Evolutionary conservation across 2,329 filamentous ascomycete genomes (phyloP).

Genomic region (Trichoderma lentiforme): DNA sequence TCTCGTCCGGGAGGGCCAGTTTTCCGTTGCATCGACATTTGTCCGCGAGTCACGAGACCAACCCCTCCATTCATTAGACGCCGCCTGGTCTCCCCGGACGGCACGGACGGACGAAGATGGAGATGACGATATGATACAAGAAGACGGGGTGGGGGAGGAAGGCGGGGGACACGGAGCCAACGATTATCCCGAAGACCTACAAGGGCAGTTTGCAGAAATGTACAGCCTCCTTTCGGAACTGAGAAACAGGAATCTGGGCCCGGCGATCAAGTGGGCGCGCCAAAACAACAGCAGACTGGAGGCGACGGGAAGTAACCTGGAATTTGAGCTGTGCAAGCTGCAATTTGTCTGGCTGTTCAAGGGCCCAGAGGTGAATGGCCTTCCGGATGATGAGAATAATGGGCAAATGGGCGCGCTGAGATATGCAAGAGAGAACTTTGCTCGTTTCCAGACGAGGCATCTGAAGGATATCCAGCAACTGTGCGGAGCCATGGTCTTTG

Average conservation of each 20-base stretch:
- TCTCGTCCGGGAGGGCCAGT: conserved; percentile 89
- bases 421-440: conserved; percentile 75
- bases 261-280: conserved; percentile 85
- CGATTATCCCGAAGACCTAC: conserved; percentile 52
- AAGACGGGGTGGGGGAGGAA: conserved; percentile 29
- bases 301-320: conserved; percentile 81
- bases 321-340: conserved; percentile 88
- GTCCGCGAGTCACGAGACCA: conserved; percentile 62
- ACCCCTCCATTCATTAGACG: conserved; percentile 25
- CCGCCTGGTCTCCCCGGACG: conserved; percentile 20
- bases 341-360: conserved; percentile 89
- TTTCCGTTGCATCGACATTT: conserved; percentile 82
- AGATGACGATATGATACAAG: conserved; percentile 32
- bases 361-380: conserved; percentile 52
- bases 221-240: conserved; percentile 82
- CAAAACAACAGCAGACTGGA: conserved; percentile 69
- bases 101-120: conserved; percentile 28
- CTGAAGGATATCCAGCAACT: conserved; percentile 77
- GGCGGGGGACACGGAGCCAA: conserved; percentile 24
- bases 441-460: conserved; percentile 71
- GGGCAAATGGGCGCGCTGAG: conserved; percentile 63
- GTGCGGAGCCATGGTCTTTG: conserved; percentile 75
- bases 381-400: conserved; percentile 51
- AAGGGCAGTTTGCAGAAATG: conserved; percentile 82
- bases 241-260: conserved; percentile 68